Evolutionary conservation across 73 alveolate species (phyloP), one percentile per base, ranked within the genome.

Genomic region (Paramecium sonneborni): DNA sequence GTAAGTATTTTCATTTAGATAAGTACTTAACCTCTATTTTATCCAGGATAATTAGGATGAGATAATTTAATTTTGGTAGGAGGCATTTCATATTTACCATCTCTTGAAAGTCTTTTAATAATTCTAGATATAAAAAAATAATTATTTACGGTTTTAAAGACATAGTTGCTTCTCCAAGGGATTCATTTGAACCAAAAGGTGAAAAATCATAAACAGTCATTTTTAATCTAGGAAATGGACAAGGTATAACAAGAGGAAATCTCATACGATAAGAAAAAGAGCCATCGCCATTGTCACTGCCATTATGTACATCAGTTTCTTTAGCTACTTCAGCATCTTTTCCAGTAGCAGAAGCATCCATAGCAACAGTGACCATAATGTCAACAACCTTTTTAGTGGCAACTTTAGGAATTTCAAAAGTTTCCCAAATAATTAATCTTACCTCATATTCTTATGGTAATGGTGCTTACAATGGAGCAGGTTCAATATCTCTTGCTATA

Each of bases 341-440:
- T 94, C 98, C 96, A 15, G 93, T 93, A 3, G 98, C 99, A 18
- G 98, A 92, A 6, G 99, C 99, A 85, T 98, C 99, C 84, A 88
- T 93, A 21, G 95, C 85, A 5, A 96, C 99, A 84, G 94, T 93
- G 57, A 95, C 92, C 88, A 92, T 94, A n/a, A 95, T 95, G 94
- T 97, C 99, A 0, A 97, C 98, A 69, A 97, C 93, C 3, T 95
- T 95, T 32, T 94, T 95, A 35, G 98, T 98, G 58, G 95, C 96
- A n/a, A 94, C 97, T 38, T 94, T 88, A 20, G 98, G 99, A 85
- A 98, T 87, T 62, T 97, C 99, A 92, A 95, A 94, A 11, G 99
- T 96, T 76, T 97, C 98, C 99, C 99, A 98, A 58, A 98, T 92
- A 74, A 98, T 95, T 67, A 98, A 57, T 86, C 99, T 93, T 52